Evolutionary conservation across 2,329 filamentous ascomycete genomes (phyloP).

Genomic region (Pseudodiploospora longispora): DNA sequence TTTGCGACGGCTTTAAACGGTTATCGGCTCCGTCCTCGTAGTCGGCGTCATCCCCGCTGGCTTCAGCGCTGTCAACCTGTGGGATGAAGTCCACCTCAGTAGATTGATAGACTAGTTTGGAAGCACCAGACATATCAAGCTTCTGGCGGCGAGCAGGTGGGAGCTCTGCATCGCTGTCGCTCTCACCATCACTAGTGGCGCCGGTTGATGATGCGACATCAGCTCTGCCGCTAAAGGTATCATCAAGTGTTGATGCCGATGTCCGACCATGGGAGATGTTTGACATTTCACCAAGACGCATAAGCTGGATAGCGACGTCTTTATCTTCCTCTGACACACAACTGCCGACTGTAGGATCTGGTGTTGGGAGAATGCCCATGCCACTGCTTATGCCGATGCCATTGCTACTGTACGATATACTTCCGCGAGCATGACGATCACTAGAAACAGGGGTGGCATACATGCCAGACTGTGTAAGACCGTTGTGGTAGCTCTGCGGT

Average conservation of each 20-base stretch:
- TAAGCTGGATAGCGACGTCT: slow-evolving; percentile 93
- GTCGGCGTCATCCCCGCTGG: slow-evolving; percentile 27
- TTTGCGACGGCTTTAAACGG: slow-evolving; percentile 31
- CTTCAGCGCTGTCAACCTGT: slow-evolving; percentile 39
- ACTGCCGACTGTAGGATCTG: slow-evolving; percentile 93
- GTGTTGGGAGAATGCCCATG: slow-evolving; percentile 69
- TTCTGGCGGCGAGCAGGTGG: slow-evolving; percentile 53
- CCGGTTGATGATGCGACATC: slow-evolving; percentile 79
- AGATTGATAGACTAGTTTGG: slow-evolving; percentile 41
- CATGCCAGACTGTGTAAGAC: slow-evolving; percentile 38
- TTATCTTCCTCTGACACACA: slow-evolving; percentile 92
- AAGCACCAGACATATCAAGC: slow-evolving; percentile 34
- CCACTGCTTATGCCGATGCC: slow-evolving; percentile 25
- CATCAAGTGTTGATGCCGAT: slow-evolving; percentile 86
- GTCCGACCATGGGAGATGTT: slow-evolving; percentile 90
- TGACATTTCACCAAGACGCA: slow-evolving; percentile 88
- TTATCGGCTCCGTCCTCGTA: slow-evolving; percentile 30
- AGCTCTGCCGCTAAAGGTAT: slow-evolving; percentile 84
- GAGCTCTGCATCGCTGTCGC: slow-evolving; percentile 54
- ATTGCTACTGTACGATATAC: slow-evolving; percentile 45
- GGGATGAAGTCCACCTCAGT: slow-evolving; percentile 46
- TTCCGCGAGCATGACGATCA: slow-evolving; percentile 60
- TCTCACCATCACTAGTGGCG: slow-evolving; percentile 71
- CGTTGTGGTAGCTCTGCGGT: slow-evolving; percentile 63
- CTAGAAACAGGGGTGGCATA: slow-evolving; percentile 55